These are phyloP conservation scores for Aspergillus ustus DNA, from an alignment of 2,329 filamentous ascomycete genomes.

Conservation along the genomic window DNA sequence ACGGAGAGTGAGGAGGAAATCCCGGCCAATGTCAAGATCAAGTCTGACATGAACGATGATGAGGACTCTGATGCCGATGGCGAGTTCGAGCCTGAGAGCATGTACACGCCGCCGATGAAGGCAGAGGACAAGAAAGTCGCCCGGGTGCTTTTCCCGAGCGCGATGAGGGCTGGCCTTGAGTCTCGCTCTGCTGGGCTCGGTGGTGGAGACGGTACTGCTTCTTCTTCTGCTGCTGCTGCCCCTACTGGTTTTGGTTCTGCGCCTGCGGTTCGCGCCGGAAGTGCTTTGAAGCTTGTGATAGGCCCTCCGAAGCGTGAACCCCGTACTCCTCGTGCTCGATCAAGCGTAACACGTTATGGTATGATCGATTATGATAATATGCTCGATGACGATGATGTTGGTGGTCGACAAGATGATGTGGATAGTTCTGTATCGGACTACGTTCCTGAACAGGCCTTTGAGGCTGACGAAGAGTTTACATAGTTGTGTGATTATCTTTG, in stretches of 20 bases:
- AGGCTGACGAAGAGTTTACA: conserved; percentile 13
- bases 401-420: conserved; percentile 7
- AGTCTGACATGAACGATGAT: neutral
- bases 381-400: conserved; percentile 23
- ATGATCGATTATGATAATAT: conserved; percentile 12
- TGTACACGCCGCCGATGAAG: neutral
- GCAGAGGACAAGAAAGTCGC: neutral
- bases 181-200: neutral
- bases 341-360: neutral
- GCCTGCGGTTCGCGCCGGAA: neutral
- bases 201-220: neutral
- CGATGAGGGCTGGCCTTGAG: neutral
- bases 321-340: too few species aligned
- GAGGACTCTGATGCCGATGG: neutral
- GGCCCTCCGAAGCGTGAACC: neutral
- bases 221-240: neutral
- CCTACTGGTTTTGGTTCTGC: neutral
- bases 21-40: neutral
- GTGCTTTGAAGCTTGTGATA: neutral
- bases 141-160: neutral
- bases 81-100: neutral
- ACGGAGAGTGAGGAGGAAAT: neutral
- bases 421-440: conserved; percentile 30
- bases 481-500: neutral
- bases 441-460: conserved; percentile 19